Base-by-base conservation (phyloP, 2,329 filamentous ascomycete species). In the Gaeumannomyces sp. region DNA sequence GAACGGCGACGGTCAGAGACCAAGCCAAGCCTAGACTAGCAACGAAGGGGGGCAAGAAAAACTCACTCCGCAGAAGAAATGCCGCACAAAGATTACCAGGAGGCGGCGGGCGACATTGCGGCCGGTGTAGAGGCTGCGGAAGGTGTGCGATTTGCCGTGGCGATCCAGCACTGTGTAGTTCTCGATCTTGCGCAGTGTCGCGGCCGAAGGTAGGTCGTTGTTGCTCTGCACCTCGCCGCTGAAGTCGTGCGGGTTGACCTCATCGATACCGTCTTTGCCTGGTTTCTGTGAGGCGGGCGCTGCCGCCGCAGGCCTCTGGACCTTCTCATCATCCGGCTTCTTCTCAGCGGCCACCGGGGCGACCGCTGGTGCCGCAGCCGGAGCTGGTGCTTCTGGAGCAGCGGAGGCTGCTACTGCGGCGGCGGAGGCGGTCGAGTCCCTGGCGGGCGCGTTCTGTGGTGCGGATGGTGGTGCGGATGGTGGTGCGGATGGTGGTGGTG, bases 11-110 rank as follows among this genome's bases (percentile, higher is more conserved):
- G 16, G 59, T 60, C 27, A 64, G 31, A 13, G 28, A 25, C 19
- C 56, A 29, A n/a, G 1, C 13, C 35, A 38, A 31, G 60, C 6
- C 29, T 27, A 38, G 22, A 14, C 25, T 22, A 33, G 28, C 28
- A 13, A 2, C 33, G n/a, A 14, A 60, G 59, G 11, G 56, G 29
- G 59, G 50, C 38, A 38, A 60, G 29, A 63, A 62, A 38, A 27
- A 59, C 19, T 58, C 81, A 91, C 89, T 50, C 89, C 89, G 73
- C 90, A 93, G 80, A 91, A 92, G 76, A 93, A 93, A 76, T 93
- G 90, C 59, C 90, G 83, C 65, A 93, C 82, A 72, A 93, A 93
- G 69, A 93, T 85, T 58, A 92, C 76, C 38, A 93, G 79, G 33
- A 91, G 85, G 3, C 86, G 79, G 25, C 81, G 77, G 16, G 83